Base-by-base conservation (phyloP, 352 stramenopile genomes). In the Globisporangium megalacanthum region DNA sequence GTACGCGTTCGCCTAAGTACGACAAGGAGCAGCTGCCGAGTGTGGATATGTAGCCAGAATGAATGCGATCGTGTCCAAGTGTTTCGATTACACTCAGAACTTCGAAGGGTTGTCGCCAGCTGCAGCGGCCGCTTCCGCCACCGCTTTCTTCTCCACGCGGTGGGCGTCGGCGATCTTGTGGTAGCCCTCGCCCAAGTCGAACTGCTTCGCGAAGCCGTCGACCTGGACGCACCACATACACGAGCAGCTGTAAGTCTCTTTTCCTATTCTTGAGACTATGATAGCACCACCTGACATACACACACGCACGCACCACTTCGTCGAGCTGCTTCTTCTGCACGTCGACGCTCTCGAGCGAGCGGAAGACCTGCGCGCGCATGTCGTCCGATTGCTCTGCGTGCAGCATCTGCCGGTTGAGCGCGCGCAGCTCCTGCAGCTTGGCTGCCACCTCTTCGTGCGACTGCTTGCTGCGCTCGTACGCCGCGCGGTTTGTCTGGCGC, bases 141-240 rank as follows among this genome's bases (percentile, higher is more conserved):
- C 56, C 6, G 49, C 62, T 45, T 77, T 60, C 60, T 74, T 66
- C 20, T 83, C 72, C 17, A 73, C 46, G 8, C 64, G 69, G 50
- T 86, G 68, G 19, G 73, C 53, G 6, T 87, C 70, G 4, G 80
- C 80, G 59, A 90, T 90, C 54, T 76, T 83, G 67, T 84, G 66
- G 66, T 83, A 88, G 56, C 66, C 71, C 60, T 77, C 70, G 6
- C 77, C 76, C 54, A 92, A 64, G 54, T 88, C 76, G 66, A 92
- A 92, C 60, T 92, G 82, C 63, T 86, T 82, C 9, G 70, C 75
- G 52, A 92, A 92, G n/a, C 61, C 71, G 1, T 81, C 79, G 6
- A 63, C 76, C 79, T 90, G 33, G 3, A 19, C 10, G 56, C 54
- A n/a, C 1, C 25, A 49, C 14, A 17, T 1, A 6, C 6, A 52